These are phyloP conservation scores for Fistulifera pelliculosa DNA, from an alignment of 108 stramenopile genomes.

Conservation along the genomic window DNA sequence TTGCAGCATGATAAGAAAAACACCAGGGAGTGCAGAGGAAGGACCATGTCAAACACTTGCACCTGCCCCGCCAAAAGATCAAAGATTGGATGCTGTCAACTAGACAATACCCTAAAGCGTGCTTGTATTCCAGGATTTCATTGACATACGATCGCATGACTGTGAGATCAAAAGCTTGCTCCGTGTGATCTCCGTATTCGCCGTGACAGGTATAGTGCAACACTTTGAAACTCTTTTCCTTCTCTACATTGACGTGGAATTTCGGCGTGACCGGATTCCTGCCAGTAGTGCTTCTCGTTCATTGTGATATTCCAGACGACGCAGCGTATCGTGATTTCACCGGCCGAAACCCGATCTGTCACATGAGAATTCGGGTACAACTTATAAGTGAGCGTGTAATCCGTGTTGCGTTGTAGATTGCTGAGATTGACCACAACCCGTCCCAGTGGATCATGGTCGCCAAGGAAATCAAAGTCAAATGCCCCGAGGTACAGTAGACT, in stretches of 20 bases:
- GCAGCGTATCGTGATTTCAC: constrained; percentile 30
- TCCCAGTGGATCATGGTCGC: constrained; percentile 62
- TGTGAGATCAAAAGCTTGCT: constrained; percentile 50
- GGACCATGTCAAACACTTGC: constrained; percentile 29
- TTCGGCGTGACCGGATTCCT: constrained; percentile 28
- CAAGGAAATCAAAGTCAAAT: constrained; percentile 56
- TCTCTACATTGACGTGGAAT: constrained; percentile 58
- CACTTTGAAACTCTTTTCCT: constrained; percentile 54
- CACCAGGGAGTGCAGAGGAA: constrained; percentile 58
- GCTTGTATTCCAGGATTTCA: constrained; percentile 9
- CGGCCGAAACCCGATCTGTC: constrained; percentile 2
- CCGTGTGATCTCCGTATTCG: neutral
- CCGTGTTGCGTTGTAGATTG: constrained; percentile 46
- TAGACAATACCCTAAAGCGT: constrained; percentile 21
- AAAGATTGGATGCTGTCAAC: constrained; percentile 36
- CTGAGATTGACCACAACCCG: constrained; percentile 59
- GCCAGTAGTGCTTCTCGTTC: constrained; percentile 46
- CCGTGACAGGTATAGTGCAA: neutral
- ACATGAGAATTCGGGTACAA: constrained; percentile 19
- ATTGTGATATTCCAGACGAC: constrained; percentile 52
- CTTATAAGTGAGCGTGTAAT: constrained; percentile 53
- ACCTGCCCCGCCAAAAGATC: constrained; percentile 36
- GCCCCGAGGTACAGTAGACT: constrained; percentile 2
- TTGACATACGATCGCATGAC: constrained; percentile 39
- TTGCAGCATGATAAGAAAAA: constrained; percentile 18